A percentile compares a stretch with the other conserved stretches of the same genome.
Conservation (phyloP, 495 filamentous ascomycete genomes). For the Aspergillus asperescens region DNA sequence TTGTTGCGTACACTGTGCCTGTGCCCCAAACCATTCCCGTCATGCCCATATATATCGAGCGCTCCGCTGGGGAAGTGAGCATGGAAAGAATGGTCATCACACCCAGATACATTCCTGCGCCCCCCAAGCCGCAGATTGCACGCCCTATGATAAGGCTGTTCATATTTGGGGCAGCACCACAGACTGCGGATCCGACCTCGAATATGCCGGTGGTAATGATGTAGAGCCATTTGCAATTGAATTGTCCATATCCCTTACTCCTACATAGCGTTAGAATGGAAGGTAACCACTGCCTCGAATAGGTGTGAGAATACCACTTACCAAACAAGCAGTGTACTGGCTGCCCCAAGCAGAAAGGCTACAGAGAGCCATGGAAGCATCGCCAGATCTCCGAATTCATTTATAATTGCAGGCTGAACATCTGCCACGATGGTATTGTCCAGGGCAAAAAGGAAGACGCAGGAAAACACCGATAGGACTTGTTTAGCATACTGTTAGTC, state of each 20-base stretch:
- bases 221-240: constrained; percentile 51
- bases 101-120: constrained; percentile 50
- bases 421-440: constrained; percentile 61
- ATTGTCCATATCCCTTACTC: constrained; percentile 44
- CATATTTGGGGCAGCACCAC: constrained; percentile 47
- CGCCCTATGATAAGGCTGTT: constrained; percentile 47
- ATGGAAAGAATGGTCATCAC: constrained; percentile 40
- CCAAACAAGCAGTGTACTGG: no score
- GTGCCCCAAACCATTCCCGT: constrained; percentile 40
- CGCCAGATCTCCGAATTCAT: constrained; percentile 43
- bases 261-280: constrained; percentile 37
- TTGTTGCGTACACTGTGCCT: constrained; percentile 51
- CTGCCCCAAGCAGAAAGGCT: constrained; percentile 48
- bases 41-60: constrained; percentile 42
- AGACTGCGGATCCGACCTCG: constrained; percentile 44
- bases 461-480: no score
- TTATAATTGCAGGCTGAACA: constrained; percentile 47
- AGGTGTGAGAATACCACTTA: no score
- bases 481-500: no score
- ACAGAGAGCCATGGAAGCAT: constrained; percentile 55
- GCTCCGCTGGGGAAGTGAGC: constrained; percentile 40
- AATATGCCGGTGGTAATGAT: constrained; percentile 44
- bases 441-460: constrained; percentile 50
- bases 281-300: neutral
- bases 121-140: constrained; percentile 35